phyloP scores from a whole-genome alignment of 192 early-diverging fungal genomes.

The Backusella tuberculispora region DNA sequence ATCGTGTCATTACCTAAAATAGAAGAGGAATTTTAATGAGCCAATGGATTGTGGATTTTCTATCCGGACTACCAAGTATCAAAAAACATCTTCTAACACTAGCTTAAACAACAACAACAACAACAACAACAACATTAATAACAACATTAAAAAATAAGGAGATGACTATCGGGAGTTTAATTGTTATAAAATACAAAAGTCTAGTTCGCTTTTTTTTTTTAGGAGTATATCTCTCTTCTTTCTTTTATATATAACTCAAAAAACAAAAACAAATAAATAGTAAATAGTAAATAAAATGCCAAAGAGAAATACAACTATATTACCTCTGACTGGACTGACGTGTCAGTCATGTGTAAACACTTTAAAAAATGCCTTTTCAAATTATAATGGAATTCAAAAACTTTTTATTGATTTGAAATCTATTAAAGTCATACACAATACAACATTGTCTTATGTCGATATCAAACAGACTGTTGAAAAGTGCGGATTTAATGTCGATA shows the following conservation, averaged over 20 bases:
- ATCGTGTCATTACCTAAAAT: not conserved
- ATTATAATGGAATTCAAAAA: constrained; percentile 15
- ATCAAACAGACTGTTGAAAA: constrained; percentile 64
- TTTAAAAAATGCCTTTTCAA: constrained; percentile 60
- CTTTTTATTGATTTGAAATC: constrained; percentile 30
- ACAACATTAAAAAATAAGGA: not conserved
- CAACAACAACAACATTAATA: too few relatives aligned
- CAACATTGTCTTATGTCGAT: constrained; percentile 32
- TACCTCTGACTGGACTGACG: constrained; percentile 69
- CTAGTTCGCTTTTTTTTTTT: not conserved
- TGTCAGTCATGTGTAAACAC: constrained; percentile 83
- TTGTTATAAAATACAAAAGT: constrained; percentile 4
- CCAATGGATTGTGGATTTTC: not conserved
- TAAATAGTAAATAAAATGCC: not conserved
- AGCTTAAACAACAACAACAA: too few relatives aligned
- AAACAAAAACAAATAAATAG: not conserved
- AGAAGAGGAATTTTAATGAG: not conserved
- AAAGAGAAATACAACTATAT: constrained; percentile 16
- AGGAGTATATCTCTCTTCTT: not conserved
- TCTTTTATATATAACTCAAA: not conserved
- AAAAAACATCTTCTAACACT: not conserved
- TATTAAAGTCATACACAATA: constrained; percentile 23
- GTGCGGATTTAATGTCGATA: constrained; percentile 65
- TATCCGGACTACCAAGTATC: not conserved
- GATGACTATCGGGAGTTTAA: not conserved